Evolutionary conservation across 257 asterid genomes (phyloP), one percentile per base, ranked within the genome.

Genomic region (Linaria vulgaris): DNA sequence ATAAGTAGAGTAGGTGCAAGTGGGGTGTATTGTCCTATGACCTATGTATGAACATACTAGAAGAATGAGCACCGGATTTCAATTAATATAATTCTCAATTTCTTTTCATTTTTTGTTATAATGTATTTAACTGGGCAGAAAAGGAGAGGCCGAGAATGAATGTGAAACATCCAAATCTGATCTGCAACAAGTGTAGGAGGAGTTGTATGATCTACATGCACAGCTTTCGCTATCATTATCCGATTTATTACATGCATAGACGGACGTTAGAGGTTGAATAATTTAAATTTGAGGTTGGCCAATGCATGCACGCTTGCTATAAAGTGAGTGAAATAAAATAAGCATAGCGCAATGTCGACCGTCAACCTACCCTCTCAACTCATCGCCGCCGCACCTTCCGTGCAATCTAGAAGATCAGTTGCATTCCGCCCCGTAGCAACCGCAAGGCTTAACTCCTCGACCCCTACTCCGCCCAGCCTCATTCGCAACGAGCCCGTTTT

Each of bases 401-500:
- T 72, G 72, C 69, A 58, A 13, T 52, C 83, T 41, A 51, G 72
- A 61, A n/a, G n/a, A n/a, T n/a, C n/a, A n/a, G 64, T 67, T 52
- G 31, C 89, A 56, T 27, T 63, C 68, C 94, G 89, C 65, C 91
- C 94, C 1, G 31, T 79, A 10, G 72, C 76, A 65, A 25, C 78
- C 66, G 96, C 97, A 0, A 78, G 68, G 46, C 80, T 83, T 63
- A 76, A 67, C 67, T 73, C 83, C 39, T 70, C 89, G 13, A 20
- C 84, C 72, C 21, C 78, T 14, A 6, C 91, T 31, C 73, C 84
- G 13, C 95, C 92, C 6, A 79, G 58, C 24, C 96, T 91, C 79
- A 91, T 91, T 75, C 80, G 88, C 24, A 76, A 88, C 81, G 73
- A 85, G 86, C 98, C 98, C 8, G 96, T 91, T 20, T 86, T 91